These are phyloP conservation scores for Juncus effusus DNA, from an alignment of 176 grass and related monocot species.

Conservation along the genomic window DNA sequence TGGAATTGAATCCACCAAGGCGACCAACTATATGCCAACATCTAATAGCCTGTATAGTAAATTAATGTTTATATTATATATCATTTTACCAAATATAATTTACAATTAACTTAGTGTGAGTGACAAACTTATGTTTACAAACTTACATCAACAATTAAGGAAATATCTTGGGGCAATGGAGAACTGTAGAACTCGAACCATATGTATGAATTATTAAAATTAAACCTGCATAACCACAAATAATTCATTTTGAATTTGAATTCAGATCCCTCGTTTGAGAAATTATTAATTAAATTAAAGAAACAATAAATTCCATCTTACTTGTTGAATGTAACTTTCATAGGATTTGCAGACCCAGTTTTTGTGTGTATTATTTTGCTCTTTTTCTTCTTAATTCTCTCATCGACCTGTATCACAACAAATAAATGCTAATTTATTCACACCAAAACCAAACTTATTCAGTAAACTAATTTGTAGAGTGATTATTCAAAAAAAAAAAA, in stretches of 20 bases:
- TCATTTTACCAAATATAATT: constrained; percentile 15
- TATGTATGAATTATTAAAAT: constrained; percentile 87
- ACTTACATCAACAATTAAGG: constrained; percentile 82
- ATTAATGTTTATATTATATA: constrained; percentile 5
- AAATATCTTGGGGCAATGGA: constrained; percentile 72
- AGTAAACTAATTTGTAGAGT: too few species aligned
- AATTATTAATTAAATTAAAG: too few species aligned
- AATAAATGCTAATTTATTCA: constrained; percentile 3
- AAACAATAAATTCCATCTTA: constrained; percentile 44
- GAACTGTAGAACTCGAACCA: constrained; percentile 95
- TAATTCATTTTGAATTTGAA: too few species aligned
- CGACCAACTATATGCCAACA: constrained; percentile 86
- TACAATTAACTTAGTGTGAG: constrained; percentile 1
- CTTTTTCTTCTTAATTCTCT: constrained; percentile 79
- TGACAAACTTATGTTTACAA: constrained; percentile 14
- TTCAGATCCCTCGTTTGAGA: too few species aligned
- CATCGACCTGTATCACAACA: constrained; percentile 53
- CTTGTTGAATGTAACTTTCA: constrained; percentile 85
- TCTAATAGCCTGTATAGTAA: constrained; percentile 64
- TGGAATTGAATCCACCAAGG: constrained; percentile 93
- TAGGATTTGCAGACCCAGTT: constrained; percentile 61
- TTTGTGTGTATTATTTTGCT: constrained; percentile 80
- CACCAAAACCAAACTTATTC: too few species aligned
- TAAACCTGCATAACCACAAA: too few species aligned
- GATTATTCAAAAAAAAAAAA: too few species aligned